phyloP scores from a whole-genome alignment of 306 rosid species.

The Oemleria cerasiformis region DNA sequence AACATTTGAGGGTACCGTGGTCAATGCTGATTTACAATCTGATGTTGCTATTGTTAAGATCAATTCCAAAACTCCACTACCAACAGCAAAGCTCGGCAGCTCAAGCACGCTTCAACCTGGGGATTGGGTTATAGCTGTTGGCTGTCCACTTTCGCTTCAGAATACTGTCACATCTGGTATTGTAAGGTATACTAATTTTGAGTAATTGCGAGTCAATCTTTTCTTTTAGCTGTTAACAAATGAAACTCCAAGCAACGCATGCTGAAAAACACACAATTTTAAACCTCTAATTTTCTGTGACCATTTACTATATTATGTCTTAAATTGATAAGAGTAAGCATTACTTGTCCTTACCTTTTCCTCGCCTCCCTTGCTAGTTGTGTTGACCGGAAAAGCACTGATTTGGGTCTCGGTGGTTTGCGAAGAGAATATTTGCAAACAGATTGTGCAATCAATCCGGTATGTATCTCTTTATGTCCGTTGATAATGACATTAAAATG shows the following conservation, averaged over 20 bases:
- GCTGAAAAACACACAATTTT: background rate
- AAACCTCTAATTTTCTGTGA: background rate
- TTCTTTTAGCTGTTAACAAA: background rate
- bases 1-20: slow-evolving; percentile 70
- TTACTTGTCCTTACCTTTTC: background rate
- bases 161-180: slow-evolving; percentile 94
- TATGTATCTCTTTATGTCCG: slow-evolving; percentile 25
- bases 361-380: slow-evolving; percentile 40
- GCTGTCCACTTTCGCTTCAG: slow-evolving; percentile 89
- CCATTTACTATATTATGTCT: background rate
- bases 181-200: slow-evolving; percentile 48
- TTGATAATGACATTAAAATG: background rate
- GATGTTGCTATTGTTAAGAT: slow-evolving; percentile 87
- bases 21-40: slow-evolving; percentile 78
- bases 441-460: slow-evolving; percentile 77
- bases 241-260: background rate
- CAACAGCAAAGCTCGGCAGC: slow-evolving; percentile 74
- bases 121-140: slow-evolving; percentile 86
- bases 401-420: slow-evolving; percentile 77
- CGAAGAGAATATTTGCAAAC: slow-evolving; percentile 79
- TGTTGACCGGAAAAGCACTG: slow-evolving; percentile 91
- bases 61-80: slow-evolving; percentile 75
- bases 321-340: background rate
- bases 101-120: slow-evolving; percentile 85
- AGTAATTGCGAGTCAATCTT: background rate